Evolutionary conservation across 176 grass and related monocot genomes (phyloP), one percentile per base, ranked within the genome.

Genomic region (Alopecurus myosuroides): DNA sequence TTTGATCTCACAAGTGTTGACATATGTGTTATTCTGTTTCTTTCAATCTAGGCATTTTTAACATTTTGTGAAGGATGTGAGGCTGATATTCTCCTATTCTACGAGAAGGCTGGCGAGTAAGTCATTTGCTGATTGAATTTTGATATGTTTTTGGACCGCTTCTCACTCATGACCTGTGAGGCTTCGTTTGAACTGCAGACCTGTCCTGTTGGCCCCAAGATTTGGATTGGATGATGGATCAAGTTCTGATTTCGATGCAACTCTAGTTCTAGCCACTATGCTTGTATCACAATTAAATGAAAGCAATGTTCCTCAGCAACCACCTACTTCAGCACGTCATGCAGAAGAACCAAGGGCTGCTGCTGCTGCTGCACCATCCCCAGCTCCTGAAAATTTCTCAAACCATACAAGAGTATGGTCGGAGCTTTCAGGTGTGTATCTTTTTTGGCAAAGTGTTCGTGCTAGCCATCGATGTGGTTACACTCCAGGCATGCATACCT

Each of bases 381-480:
- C 56, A 81, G 52, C 57, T 77, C 86, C 87, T 50, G 87, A 86
- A 62, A 88, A 95, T 91, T 67, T 89, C 81, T 92, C 93, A 35
- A 88, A 91, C 58, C 88, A 94, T 76, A 94, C 97, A 56, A 94
- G 95, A 88, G 94, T 99, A 77, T 99, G 97, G 97, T 96, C 91
- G 3, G 97, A 99, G 46, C 91, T 99, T 82, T 92, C 91, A 91
- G 88, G 97, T 99, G 33, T 42, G 44, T 84, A 86, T 89, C 25
- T 61, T 86, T 85, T 86, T 69, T 84, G 33, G 28, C 42, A 65
- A 89, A 84, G 2, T 11, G 57, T 76, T 83, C 12, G 48, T 81
- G 28, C 50, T 53, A 70, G 53, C 40, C 58, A 68, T 78, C 36
- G 36, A 49, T 74, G 52, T 85, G 36, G 62, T 58, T 15, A 80